Evolutionary conservation across 2,329 filamentous ascomycete species (phyloP), one percentile per base, ranked within the genome.

Genomic region (Talaromyces islandicus): DNA sequence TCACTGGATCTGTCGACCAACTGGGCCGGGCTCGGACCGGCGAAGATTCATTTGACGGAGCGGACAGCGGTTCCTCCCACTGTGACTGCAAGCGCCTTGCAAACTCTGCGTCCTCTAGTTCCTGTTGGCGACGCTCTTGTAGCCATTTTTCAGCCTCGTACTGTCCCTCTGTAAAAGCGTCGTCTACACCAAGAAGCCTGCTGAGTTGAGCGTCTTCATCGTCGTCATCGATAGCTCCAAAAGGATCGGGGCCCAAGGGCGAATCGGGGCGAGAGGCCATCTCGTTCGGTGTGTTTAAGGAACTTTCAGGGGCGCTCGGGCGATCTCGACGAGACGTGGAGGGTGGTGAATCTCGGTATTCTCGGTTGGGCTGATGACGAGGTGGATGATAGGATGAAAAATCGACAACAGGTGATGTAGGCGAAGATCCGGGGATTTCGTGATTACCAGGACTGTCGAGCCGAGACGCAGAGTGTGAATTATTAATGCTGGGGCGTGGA

Each of bases 71-170:
- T 11, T 61, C 59, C 19, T 61, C 51, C 62, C 67, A 67, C 54
- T 66, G 64, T 29, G 73, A 68, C 63, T 76, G 71, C 12, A 79
- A 65, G 27, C 62, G 69, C 52, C 72, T 71, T 35, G 77, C 76
- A 60, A 73, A 66, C 62, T 73, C 72, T n/a, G 64, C 74, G 60
- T 78, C 75, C 35, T 64, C 68, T 21, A 68, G 71, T 59, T 74
- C 72, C 63, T 74, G 71, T 56, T 71, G 68, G 50, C 64, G 67
- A 19, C 68, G 68, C 38, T 69, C 60, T 57, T 69, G 54, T 12
- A 74, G 62, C 65, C 66, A 72, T 54, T 65, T 60, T 60, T 73
- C 70, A n/a, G 71, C 70, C 59, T 67, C 64, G 52, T 60, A 63
- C 35, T 72, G 68, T 56, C 73, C 30, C 68, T 64, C 50, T 64